Base-by-base conservation (phyloP, 225 moss, liverwort and hornwort species). In the Sphagnum tenellum region DNA sequence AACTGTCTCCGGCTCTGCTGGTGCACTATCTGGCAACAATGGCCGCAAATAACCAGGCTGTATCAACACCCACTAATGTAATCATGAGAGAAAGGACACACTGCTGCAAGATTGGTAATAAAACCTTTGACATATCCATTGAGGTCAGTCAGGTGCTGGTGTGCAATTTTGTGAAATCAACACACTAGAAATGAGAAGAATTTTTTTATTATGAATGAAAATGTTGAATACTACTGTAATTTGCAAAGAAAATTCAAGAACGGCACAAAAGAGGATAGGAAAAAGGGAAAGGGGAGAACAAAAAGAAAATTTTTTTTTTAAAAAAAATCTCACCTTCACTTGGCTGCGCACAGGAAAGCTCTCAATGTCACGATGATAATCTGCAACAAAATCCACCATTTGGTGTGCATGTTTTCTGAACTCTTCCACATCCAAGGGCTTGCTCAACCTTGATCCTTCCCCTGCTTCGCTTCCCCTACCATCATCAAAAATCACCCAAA, bases 331-430 rank as follows among this genome's bases (percentile, higher is more conserved):
- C 75, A 86, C 90, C 88, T 94, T 73, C 51, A 85, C 90, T 80
- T 82, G 82, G 62, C 86, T 86, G 60, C 85, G 81, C 14, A 90
- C 94, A 3, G 90, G 88, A 53, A 78, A 86, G 1, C 5, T 72
- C 48, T 83, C 88, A 60, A 94, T 76, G 64, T 86, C 80, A 12
- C 78, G 81, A 64, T 85, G 70, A 49, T 91, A 94, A 73, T 94
- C 90, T 9, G 91, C 94, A 44, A 91, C 76, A 65, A 94, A 94
- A 53, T 94, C 94, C 69, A 89, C 94, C 90, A 90, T 94, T 73
- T 73, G 74, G 68, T 94, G 87, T 6, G 78, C 87, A 66, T 78
- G 77, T 48, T 69, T 73, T 44, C 90, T 67, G 14, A 90, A 89
- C 70, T 94, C 90, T 14, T 89, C 87, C 9, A 52, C 76, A 57